Base-by-base conservation (phyloP, 345 rosid genomes). In the Balakata baccata region DNA sequence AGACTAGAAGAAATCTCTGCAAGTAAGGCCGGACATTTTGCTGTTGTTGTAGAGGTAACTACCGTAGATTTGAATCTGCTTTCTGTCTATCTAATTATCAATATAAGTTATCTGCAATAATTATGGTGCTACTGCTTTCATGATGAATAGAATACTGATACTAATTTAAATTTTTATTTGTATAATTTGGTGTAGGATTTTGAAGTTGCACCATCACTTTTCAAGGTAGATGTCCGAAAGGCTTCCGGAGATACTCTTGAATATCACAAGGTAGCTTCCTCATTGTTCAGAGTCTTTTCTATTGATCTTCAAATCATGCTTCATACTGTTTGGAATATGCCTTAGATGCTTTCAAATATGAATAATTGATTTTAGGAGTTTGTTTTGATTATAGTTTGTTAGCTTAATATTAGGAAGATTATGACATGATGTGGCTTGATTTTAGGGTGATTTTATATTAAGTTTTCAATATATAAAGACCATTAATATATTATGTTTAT, bases 181-280 rank as follows among this genome's bases (percentile, higher is more conserved):
- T 25, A 57, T 69, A 29, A n/a, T 59, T 74, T 47, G 17, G 20
- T 61, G 1, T 70, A 95, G 99, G 82, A 90, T 71, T 95, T 68
- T 71, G 96, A 95, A 87, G 97, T 94, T 75, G 99, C 97, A 25
- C 95, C 94, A 17, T 85, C 92, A 3, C 92, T 95, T 69, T 92
- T 90, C 90, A 92, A 92, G 98, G 89, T 87, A 61, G 97, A 94
- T 74, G 92, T 85, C 45, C 84, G 96, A 66, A 95, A 95, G 77
- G 97, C 97, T 58, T 85, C 97, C 47, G 98, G 98, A 62, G 97
- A 94, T 73, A 87, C 96, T 71, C 91, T 88, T 68, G 94, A 90
- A 80, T 95, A 92, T 81, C 96, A 88, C 83, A 90, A 90, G 97
- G 98, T 94, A 70, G 17, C 49, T 64, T 41, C 69, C 50, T 18